phyloP scores from a whole-genome alignment of 164 flowering plant species.

The Vitis rupestris region DNA sequence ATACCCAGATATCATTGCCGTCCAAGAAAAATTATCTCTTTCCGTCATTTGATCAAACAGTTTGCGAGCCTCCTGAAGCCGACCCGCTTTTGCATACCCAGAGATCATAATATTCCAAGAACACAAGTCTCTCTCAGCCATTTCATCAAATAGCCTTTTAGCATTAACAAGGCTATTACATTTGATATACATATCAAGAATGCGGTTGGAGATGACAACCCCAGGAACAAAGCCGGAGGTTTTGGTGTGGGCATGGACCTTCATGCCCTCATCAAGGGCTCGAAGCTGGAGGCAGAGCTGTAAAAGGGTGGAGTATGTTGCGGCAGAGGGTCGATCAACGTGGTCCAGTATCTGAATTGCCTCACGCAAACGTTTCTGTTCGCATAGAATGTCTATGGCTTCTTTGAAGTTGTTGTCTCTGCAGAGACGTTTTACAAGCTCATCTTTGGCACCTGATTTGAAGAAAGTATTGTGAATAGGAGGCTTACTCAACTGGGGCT shows the following conservation, averaged over 20 bases:
- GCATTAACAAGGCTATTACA: constrained; percentile 27
- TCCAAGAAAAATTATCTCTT: constrained; percentile 38
- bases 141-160: constrained; percentile 32
- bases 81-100: constrained; percentile 27
- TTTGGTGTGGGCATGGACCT: constrained; percentile 26
- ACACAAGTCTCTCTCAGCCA: constrained; percentile 33
- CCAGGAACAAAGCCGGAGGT: constrained; percentile 21
- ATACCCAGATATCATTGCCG: constrained; percentile 35
- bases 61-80: constrained; percentile 25
- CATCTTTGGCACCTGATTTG: constrained; percentile 14
- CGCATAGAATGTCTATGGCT: constrained; percentile 23
- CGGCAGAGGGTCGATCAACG: constrained; percentile 13
- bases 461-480: constrained; percentile 20
- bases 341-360: constrained; percentile 22
- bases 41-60: constrained; percentile 37
- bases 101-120: constrained; percentile 40
- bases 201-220: constrained; percentile 19
- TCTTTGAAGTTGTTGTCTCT: constrained; percentile 20
- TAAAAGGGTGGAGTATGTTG: constrained; percentile 20
- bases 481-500: neutral
- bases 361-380: constrained; percentile 24
- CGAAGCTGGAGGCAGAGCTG: constrained; percentile 22
- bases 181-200: constrained; percentile 33
- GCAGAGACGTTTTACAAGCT: constrained; percentile 4
- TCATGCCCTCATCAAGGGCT: constrained; percentile 21